phyloP scores from a whole-genome alignment of 805 yeast species.

The Ogataea pilisensis region DNA sequence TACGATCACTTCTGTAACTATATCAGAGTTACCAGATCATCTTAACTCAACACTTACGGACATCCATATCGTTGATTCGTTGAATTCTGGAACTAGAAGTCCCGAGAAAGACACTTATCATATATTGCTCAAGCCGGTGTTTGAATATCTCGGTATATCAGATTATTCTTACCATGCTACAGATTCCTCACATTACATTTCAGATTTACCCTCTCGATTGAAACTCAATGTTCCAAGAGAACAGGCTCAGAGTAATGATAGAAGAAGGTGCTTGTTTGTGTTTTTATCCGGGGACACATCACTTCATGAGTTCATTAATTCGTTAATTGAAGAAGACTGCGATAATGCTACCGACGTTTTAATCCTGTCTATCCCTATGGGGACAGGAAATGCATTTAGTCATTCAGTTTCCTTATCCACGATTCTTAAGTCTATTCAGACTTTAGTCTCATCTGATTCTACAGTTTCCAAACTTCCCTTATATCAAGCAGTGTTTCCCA shows the following conservation, averaged over 20 bases:
- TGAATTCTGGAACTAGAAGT: slow-evolving; percentile 45
- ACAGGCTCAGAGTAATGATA: not conserved
- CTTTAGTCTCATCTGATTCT: slow-evolving; percentile 27
- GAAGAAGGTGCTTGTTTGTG: slow-evolving; percentile 38
- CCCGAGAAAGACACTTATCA: slow-evolving; percentile 34
- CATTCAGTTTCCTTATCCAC: slow-evolving; percentile 47
- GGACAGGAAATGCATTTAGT: slow-evolving; percentile 83
- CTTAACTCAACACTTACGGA: not conserved
- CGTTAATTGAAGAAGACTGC: slow-evolving; percentile 16
- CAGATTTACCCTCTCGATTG: slow-evolving; percentile 35
- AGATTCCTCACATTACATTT: slow-evolving; percentile 33
- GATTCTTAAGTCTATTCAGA: slow-evolving; percentile 33
- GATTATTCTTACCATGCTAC: slow-evolving; percentile 39
- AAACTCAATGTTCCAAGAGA: slow-evolving; percentile 8
- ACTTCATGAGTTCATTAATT: slow-evolving; percentile 69
- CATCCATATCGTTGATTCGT: slow-evolving; percentile 41
- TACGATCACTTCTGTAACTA: not conserved
- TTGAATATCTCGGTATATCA: slow-evolving; percentile 35
- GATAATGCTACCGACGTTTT: slow-evolving; percentile 1
- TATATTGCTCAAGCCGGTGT: slow-evolving; percentile 43
- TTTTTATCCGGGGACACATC: slow-evolving; percentile 87
- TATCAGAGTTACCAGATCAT: slow-evolving; percentile 3
- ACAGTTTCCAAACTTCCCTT: slow-evolving; percentile 37
- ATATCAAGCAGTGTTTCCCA: slow-evolving; percentile 35
- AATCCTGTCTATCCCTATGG: slow-evolving; percentile 57